Evolutionary conservation across 2,329 filamentous ascomycete species (phyloP), one percentile per base, ranked within the genome.

Genomic region (Elsinoe australis): DNA sequence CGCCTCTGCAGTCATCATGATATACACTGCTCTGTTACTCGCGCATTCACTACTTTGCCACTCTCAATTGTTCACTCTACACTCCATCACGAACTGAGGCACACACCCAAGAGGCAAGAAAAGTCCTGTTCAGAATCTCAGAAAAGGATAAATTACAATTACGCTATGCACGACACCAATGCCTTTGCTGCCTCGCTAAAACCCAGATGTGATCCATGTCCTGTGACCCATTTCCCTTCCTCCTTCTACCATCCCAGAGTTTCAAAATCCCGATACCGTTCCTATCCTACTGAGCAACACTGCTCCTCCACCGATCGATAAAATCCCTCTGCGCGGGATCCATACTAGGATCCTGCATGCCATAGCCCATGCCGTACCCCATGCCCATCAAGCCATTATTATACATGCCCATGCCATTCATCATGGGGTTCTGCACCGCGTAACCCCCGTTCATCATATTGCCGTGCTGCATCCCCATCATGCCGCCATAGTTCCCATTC

Each of bases 281-380:
- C 29, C n/a, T n/a, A n/a, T n/a, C n/a, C n/a, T n/a, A 54, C 46
- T 54, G 56, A 51, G 55, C 56, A 48, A 71, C 60, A 39, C 65
- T 61, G 56, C 74, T 68, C 57, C 77, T 71, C 78, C 78, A 81
- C 26, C 71, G 73, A 64, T 80, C 75, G 62, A 81, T 79, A 51
- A 74, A 65, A 51, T 73, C 75, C 47, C 74, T 66, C 57, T 78
- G 74, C 47, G 66, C 66, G 3, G 69, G 63, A 58, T 76, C 69
- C 58, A 74, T 64, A n/a, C 59, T 57, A 21, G 59, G 61, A 50
- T 62, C 59, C 47, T 45, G 32, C 47, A 50, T 48, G 17, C 51
- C 53, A 54, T 49, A 5, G 5, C 34, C 45, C 53, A 53, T 52
- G 10, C 47, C 49, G 51, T 52, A 49, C 14, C 42, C 48, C 51